Conservation (phyloP, 2,329 filamentous ascomycete genomes). For the Huntiella moniliformis region DNA sequence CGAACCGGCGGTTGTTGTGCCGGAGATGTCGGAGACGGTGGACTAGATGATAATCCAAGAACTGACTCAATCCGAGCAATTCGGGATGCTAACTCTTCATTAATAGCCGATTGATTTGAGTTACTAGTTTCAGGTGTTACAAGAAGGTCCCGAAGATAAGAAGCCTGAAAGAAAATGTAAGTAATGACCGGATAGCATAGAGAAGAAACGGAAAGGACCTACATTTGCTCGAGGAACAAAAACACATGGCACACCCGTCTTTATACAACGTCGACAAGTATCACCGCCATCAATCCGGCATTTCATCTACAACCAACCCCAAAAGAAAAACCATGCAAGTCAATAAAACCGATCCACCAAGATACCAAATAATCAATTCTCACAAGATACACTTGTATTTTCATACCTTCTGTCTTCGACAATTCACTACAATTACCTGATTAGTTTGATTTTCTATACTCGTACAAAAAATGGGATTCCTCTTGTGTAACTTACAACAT, state of each 20-base stretch:
- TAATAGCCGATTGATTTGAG: slow-evolving; percentile 11
- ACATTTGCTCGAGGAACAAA: slow-evolving; percentile 24
- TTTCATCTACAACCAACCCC: slow-evolving; percentile 18
- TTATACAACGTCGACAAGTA: slow-evolving; percentile 19
- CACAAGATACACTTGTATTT: too few species aligned
- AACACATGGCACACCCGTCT: slow-evolving; percentile 21
- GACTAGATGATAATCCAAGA: slow-evolving; percentile 13
- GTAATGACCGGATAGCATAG: background rate
- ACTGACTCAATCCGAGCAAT: slow-evolving; percentile 16
- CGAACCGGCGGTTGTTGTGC: background rate
- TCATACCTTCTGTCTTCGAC: background rate
- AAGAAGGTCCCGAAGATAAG: slow-evolving; percentile 9
- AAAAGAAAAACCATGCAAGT: too few species aligned
- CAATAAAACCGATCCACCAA: background rate
- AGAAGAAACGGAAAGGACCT: slow-evolving; percentile 10
- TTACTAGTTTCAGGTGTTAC: slow-evolving; percentile 11
- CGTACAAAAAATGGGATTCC: background rate
- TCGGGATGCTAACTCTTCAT: slow-evolving; percentile 11
- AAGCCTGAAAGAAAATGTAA: slow-evolving; percentile 1
- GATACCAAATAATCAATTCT: too few species aligned
- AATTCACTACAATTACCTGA: background rate
- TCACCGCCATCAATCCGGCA: slow-evolving; percentile 20
- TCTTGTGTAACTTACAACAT: too few species aligned
- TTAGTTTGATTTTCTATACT: background rate
- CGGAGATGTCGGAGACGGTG: background rate